Conservation (phyloP, 768 basidiomycete genomes). For the Candolleomyces aberdarensis region DNA sequence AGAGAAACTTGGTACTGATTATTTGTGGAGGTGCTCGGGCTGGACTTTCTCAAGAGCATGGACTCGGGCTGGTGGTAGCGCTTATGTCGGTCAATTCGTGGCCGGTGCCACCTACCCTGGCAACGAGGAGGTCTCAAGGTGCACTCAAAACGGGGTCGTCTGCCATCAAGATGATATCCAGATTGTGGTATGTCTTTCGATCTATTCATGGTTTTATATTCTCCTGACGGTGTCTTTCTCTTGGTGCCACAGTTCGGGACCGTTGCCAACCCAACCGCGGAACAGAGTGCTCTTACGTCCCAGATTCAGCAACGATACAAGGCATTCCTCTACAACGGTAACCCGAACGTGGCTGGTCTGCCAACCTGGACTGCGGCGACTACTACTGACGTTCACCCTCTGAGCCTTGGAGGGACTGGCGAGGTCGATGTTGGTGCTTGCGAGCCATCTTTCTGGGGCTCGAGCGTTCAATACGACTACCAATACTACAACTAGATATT, state of each 20-base stretch:
- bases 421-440: slow-evolving; percentile 56
- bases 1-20: slow-evolving; percentile 61
- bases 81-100: slow-evolving; percentile 65
- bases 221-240: slow-evolving; percentile 7
- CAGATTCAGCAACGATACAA: slow-evolving; percentile 71
- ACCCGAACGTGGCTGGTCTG: slow-evolving; percentile 54
- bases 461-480: slow-evolving; percentile 66
- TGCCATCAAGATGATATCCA: slow-evolving; percentile 85
- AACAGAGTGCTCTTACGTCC: slow-evolving; percentile 54
- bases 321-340: slow-evolving; percentile 58
- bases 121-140: slow-evolving; percentile 55
- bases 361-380: slow-evolving; percentile 55
- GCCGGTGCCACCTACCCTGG: slow-evolving; percentile 71
- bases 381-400: slow-evolving; percentile 48
- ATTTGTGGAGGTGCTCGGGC: slow-evolving; percentile 64
- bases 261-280: slow-evolving; percentile 47
- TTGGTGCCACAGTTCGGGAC: slow-evolving; percentile 47
- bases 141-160: slow-evolving; percentile 52
- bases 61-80: slow-evolving; percentile 59
- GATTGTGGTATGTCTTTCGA: slow-evolving; percentile 55
- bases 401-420: slow-evolving; percentile 59
- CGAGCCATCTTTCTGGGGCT: slow-evolving; percentile 66
- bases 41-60: slow-evolving; percentile 72
- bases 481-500: slow-evolving; percentile 47
- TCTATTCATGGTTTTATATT: not conserved